Base-by-base conservation (phyloP, 1,284 basidiomycete species). In the Cystobasidium pallidum region DNA sequence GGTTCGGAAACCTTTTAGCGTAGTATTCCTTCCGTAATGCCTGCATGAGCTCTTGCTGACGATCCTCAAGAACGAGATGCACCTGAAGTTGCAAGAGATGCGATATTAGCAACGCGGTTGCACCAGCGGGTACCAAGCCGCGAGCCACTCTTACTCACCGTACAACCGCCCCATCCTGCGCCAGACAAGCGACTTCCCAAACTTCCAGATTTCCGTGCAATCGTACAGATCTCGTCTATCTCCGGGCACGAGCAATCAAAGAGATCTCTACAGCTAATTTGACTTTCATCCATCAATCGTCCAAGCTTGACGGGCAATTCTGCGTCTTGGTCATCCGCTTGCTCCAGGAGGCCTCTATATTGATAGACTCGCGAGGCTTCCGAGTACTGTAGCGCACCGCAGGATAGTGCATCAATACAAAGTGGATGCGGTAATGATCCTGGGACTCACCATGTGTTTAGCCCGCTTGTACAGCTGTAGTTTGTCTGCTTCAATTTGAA, bases 101-200 rank as follows among this genome's bases (percentile, higher is more conserved):
- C 19, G 7, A 10, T 17, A 13, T 30, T 19, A 43, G 58, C 28
- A 17, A 15, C 58, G 47, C 10, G 11, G 13, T 52, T 8, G 13
- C 61, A 28, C 11, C n/a, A 1, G 11, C 17, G 10, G 26, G 17
- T 17, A 26, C 26, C 21, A 4, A 11, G 21, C 17, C 4, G 13
- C 2, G 7, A 2, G 24, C n/a, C 55, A n/a, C n/a, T n/a, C n/a
- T n/a, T 13, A 66, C 71, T 91, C 26, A 94, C 89, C 0, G 89
- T 90, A 76, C 91, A 92, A 13, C 92, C 92, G 62, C 92, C 92
- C 91, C 91, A 95, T 1, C 92, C 92, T 0, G 92, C 92, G 86
- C 89, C 90, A 36, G 91, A 91, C 24, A 91, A 81, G 39, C 90
- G 85, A 76, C 87, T 88, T 1, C 91, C 92, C 72, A 88, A 86